A percentile compares a stretch with the other conserved stretches of the same genome.
These are phyloP conservation scores for Eutrema salsugineum DNA, from an alignment of 441 rosid species.

Conservation along the genomic window DNA sequence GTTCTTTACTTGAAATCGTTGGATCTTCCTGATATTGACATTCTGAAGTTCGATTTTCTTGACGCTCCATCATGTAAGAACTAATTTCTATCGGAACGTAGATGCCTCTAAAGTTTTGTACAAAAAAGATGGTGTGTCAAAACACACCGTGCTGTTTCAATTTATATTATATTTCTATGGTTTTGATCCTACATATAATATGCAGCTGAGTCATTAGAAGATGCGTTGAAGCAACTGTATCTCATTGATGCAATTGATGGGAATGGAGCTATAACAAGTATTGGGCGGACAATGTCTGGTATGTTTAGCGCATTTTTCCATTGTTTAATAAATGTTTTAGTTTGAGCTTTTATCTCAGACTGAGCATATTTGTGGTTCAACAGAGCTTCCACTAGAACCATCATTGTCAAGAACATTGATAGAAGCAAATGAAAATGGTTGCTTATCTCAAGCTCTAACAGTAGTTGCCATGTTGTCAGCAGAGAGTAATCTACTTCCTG, in stretches of 20 bases:
- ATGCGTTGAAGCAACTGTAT: slow-evolving; percentile 89
- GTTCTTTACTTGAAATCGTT: slow-evolving; percentile 93
- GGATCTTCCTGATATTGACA: slow-evolving; percentile 90
- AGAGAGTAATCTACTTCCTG: slow-evolving; percentile 79
- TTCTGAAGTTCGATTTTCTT: slow-evolving; percentile 95
- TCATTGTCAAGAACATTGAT: slow-evolving; percentile 91
- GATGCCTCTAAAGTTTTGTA: not conserved
- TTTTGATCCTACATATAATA: slow-evolving; percentile 30
- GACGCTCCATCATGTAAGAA: slow-evolving; percentile 87
- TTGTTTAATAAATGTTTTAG: not conserved
- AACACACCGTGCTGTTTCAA: not conserved
- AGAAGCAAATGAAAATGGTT: slow-evolving; percentile 83
- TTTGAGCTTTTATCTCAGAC: not conserved
- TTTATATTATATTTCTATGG: slow-evolving; percentile 6
- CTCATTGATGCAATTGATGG: slow-evolving; percentile 94
- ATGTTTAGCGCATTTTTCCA: slow-evolving; percentile 23
- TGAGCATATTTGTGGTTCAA: slow-evolving; percentile 25
- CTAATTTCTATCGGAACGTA: slow-evolving; percentile 16
- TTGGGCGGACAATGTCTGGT: slow-evolving; percentile 95
- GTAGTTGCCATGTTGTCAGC: slow-evolving; percentile 96
- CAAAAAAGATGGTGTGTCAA: too few relatives aligned
- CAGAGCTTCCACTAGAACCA: slow-evolving; percentile 97
- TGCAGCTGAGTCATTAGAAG: slow-evolving; percentile 85
- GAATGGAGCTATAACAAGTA: slow-evolving; percentile 74
- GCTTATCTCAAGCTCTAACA: slow-evolving; percentile 90